Evolutionary conservation across 345 rosid genomes (phyloP), one percentile per base, ranked within the genome.

Genomic region (Chamaenerion angustifolium): DNA sequence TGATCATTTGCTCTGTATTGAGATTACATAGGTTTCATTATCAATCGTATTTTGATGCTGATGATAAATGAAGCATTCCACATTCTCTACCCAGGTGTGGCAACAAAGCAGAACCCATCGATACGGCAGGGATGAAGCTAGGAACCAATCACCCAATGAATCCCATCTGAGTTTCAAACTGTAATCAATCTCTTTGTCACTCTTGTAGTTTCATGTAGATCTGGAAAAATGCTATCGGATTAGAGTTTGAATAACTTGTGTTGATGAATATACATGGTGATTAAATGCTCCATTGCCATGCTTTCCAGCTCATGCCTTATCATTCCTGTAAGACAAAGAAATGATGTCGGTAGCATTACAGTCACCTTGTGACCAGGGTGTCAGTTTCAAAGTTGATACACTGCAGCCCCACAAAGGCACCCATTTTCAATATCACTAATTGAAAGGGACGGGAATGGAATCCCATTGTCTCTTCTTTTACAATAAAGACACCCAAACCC

Each of bases 41-140:
- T 90, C 56, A 90, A 90, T 60, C 72, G 98, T 41, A 83, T 86
- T 66, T 73, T 90, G 42, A 90, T 86, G 95, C 94, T 94, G 4
- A 90, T 90, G 98, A 83, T 90, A 71, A 90, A 90, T 42, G 95
- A 86, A 74, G 95, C 96, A 8, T 86, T 86, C 64, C 65, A 65
- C 63, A 56, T 87, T 4, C 89, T 90, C 13, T 66, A 80, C 71
- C 83, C 96, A 12, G 95, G 98, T 19, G 94, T 86, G 41, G 94
- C 92, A 14, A 71, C 89, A 11, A 86, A 78, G 77, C 94, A 90
- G 63, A 88, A 86, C 64, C 83, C 86, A n/a, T n/a, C n/a, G n/a
- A n/a, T 52, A 95, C 86, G 62, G 51, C 60, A 10, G 95, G 89
- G 61, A 90, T 86, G 94, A 90, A 81, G 70, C 60, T 81, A 43